Evolutionary conservation across 352 stramenopile species (phyloP), one percentile per base, ranked within the genome.

Genomic region (Pythium brachiatum): DNA sequence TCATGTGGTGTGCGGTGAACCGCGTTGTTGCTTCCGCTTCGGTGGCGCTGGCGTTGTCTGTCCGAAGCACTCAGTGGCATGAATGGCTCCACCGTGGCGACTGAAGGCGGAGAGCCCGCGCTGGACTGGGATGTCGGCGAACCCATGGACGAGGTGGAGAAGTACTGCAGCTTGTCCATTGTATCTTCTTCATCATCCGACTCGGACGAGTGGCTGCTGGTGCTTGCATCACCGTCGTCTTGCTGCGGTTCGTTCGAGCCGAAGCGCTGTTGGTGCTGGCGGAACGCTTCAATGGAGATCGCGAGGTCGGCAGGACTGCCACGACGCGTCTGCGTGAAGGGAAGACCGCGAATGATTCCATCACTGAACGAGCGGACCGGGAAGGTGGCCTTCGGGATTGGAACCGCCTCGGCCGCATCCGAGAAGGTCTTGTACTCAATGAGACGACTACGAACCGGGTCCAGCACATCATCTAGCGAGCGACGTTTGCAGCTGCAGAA

Each of bases 351-450:
- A 36, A 90, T 79, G 38, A 90, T 84, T 0, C 84, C 84, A 38
- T 91, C 82, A 44, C 84, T 93, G 46, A 93, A 89, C 11, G 84
- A 91, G 15, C 81, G 81, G 9, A 62, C 63, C 0, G 82, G 81
- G 55, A 91, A 93, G 53, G 53, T 90, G 13, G 74, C 73, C 47
- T 88, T 90, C 6, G 79, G 78, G 31, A 93, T 74, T 31, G 60
- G 65, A 1, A 71, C 66, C 1, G 59, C 60, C 3, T 81, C 70
- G 2, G 71, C 59, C 21, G 41, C 69, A 8, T 76, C 75, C 15
- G 81, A 89, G 38, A 93, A 91, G 12, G 77, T 89, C 78, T 90
- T 91, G 74, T 93, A 89, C 64, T 93, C 81, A 32, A 90, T 91
- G 23, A 93, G 70, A 32, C 81, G 80, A 25, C 68, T 89, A 15